Evolutionary conservation across 2,329 filamentous ascomycete genomes (phyloP), one percentile per base, ranked within the genome.

Genomic region (Lomentospora prolificans): DNA sequence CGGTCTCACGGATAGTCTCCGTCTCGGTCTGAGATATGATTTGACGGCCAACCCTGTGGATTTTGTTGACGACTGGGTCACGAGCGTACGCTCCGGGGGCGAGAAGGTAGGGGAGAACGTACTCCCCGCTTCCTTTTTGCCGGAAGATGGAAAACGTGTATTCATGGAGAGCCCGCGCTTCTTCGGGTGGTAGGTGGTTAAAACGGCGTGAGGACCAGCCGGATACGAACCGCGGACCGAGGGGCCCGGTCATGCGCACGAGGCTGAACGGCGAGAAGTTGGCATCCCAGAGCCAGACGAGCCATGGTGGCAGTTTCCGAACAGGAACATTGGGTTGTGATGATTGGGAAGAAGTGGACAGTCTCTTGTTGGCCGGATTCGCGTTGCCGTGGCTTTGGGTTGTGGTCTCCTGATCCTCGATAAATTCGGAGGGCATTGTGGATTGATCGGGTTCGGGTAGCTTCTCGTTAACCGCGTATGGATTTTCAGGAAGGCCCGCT

Each of bases 91-190:
- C 94, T 0, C 94, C 94, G 0, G 94, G 94, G 0, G 94, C 94
- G 10, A 99, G 85, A 53, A 99, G 83, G 65, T 97, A 96, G 0
- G 90, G 85, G 0, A 99, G 79, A 0, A 88, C 92, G 67, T 97
- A 99, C 69, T 99, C 94, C 55, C 92, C 92, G 63, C 88, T 94
- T 33, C 94, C 94, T 17, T 87, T 83, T 68, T 96, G 90, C 58
- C 89, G 86, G 76, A 99, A 99, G 41, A 99, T 85, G 8, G 88
- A 89, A 70, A 97, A 99, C 22, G 90, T 85, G 71, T 99, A 99
- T 65, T 91, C 85, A 71, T 99, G 94, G 3, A 99, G 79, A 0
- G 88, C 86, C 62, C 90, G 82, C 4, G 88, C 85, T 71, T 99
- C 92, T 3, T 84, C 82, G 0, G 78, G 68, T 0, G 90, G 91